Conservation (phyloP, 1,284 basidiomycete genomes). For the Ganoderma multipileum region DNA sequence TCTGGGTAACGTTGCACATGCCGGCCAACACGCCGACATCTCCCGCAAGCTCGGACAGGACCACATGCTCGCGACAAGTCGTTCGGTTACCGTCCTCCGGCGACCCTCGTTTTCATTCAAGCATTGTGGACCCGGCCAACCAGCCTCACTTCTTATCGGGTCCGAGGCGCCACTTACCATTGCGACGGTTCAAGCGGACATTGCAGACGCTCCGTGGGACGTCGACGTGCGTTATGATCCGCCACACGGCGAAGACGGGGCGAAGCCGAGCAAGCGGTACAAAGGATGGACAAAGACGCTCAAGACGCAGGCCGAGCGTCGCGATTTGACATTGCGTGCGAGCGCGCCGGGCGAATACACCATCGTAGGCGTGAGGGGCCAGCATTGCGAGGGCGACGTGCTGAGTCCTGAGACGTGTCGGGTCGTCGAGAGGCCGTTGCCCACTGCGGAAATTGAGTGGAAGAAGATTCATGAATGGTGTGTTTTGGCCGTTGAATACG, state of each 20-base stretch:
- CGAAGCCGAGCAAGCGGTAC: slow-evolving; percentile 47
- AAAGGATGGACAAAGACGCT: slow-evolving; percentile 71
- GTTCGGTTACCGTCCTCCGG: slow-evolving; percentile 78
- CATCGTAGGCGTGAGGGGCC: slow-evolving; percentile 76
- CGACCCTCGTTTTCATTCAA: slow-evolving; percentile 80
- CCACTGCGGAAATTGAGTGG: slow-evolving; percentile 87
- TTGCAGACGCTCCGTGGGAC: slow-evolving; percentile 72
- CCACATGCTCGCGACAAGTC: slow-evolving; percentile 53
- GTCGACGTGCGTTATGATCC: slow-evolving; percentile 69
- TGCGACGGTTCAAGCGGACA: slow-evolving; percentile 57
- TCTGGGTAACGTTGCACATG: slow-evolving; percentile 70
- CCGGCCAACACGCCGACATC: slow-evolving; percentile 40
- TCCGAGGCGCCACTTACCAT: slow-evolving; percentile 62
- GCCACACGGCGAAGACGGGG: slow-evolving; percentile 43
- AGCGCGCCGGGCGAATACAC: slow-evolving; percentile 83
- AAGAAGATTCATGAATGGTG: slow-evolving; percentile 93
- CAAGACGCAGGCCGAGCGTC: slow-evolving; percentile 53
- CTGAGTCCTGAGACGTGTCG: slow-evolving; percentile 81
- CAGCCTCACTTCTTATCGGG: slow-evolving; percentile 79
- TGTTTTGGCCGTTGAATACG: slow-evolving; percentile 20
- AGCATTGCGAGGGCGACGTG: slow-evolving; percentile 82
- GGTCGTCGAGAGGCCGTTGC: slow-evolving; percentile 78
- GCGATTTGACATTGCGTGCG: slow-evolving; percentile 59
- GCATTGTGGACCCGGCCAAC: slow-evolving; percentile 74
- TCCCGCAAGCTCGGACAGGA: slow-evolving; percentile 30